Percentiles rank a stretch among this genome's conserved stretches.
Evolutionary conservation across 306 rosid species (phyloP).

Genomic region (Canavalia gladiata): DNA sequence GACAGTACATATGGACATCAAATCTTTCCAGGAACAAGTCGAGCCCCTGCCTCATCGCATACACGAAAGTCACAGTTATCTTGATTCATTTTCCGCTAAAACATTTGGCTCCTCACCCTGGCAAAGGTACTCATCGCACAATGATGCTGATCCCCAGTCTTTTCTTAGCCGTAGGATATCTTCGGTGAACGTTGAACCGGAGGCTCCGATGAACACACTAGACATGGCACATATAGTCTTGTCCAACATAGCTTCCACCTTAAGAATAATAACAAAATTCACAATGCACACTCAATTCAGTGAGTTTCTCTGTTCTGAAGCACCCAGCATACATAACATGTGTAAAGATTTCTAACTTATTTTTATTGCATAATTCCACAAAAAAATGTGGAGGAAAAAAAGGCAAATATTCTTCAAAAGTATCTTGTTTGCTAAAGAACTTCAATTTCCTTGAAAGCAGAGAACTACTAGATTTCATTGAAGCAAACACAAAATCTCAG

Average conservation of each 20-base stretch:
- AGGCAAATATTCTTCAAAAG: not conserved
- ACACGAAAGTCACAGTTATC: slow-evolving; percentile 37
- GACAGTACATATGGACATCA: slow-evolving; percentile 48
- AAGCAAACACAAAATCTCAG: not conserved
- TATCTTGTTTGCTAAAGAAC: not conserved
- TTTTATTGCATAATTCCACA: not conserved
- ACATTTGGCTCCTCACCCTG: slow-evolving; percentile 84
- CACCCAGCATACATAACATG: slow-evolving; percentile 20
- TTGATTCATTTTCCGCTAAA: slow-evolving; percentile 72
- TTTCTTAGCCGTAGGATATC: slow-evolving; percentile 83
- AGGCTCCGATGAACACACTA: slow-evolving; percentile 79
- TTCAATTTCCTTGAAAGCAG: slow-evolving; percentile 11
- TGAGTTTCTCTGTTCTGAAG: slow-evolving; percentile 1
- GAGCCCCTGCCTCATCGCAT: not conserved
- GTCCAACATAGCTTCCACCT: slow-evolving; percentile 96
- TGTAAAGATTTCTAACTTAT: not conserved
- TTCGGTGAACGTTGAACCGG: slow-evolving; percentile 89
- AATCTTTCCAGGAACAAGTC: slow-evolving; percentile 18
- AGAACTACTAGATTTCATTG: slow-evolving; percentile 6
- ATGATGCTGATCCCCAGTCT: slow-evolving; percentile 83
- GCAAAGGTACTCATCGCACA: slow-evolving; percentile 86
- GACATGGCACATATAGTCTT: slow-evolving; percentile 88
- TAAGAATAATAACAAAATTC: slow-evolving; percentile 14
- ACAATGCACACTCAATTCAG: slow-evolving; percentile 2
- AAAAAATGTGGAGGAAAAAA: not conserved